A percentile compares a stretch with the other conserved stretches of the same genome.
Conservation (phyloP, 441 rosid genomes). For the Sinapis alba region DNA sequence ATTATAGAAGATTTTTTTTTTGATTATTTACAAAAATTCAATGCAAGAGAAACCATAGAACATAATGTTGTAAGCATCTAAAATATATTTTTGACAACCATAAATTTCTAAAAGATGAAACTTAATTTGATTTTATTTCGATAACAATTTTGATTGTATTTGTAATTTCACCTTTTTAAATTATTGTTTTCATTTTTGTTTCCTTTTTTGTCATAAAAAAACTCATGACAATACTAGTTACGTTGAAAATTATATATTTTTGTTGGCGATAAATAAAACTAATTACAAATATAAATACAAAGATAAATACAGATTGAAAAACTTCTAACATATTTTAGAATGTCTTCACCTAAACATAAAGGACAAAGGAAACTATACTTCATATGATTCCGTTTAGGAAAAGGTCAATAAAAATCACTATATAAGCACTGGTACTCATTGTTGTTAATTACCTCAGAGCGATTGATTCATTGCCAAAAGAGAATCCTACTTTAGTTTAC, state of each 20-base stretch:
- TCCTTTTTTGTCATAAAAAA: no score
- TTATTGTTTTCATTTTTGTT: no score
- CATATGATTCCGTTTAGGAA: neutral
- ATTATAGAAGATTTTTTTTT: neutral
- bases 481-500: neutral
- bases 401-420: neutral
- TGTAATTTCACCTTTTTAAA: no score
- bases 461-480: neutral
- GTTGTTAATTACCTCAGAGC: neutral
- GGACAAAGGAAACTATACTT: neutral
- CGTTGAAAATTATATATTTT: neutral
- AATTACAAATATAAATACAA: neutral
- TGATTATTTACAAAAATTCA: neutral
- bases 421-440: neutral
- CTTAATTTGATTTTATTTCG: no score
- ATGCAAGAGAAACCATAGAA: neutral
- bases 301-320: neutral
- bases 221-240: no score
- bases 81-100: no score
- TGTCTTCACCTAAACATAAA: neutral
- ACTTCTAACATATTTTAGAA: neutral
- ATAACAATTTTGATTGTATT: no score
- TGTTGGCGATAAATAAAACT: neutral
- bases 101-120: no score
- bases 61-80: no score